Evolutionary conservation across 2,329 filamentous ascomycete genomes (phyloP).

Genomic region (Tolypocladium pustulatum): DNA sequence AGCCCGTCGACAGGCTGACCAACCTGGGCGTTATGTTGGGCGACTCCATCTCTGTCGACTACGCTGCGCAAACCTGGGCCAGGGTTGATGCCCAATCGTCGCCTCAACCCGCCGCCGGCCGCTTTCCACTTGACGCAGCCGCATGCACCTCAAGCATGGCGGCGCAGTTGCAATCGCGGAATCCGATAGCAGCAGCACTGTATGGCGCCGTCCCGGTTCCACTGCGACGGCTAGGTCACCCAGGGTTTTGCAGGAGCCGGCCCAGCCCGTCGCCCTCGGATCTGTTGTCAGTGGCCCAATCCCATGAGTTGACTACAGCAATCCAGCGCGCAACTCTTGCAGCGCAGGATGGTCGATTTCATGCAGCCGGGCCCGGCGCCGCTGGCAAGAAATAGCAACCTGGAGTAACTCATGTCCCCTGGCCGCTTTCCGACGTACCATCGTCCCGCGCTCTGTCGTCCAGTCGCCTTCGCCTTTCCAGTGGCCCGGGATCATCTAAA

Average conservation of each 20-base stretch:
- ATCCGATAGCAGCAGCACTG: constrained; percentile 4
- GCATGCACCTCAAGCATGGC: constrained; percentile 26
- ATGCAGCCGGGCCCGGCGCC: not conserved
- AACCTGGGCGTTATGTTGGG: not conserved
- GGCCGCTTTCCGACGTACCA: not conserved
- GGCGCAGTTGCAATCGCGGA: constrained; percentile 25
- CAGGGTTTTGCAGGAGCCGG: not conserved
- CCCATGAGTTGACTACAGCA: not conserved
- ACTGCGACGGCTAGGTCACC: constrained; percentile 2
- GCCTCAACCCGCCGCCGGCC: constrained; percentile 10
- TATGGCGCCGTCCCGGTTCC: not conserved
- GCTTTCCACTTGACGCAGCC: constrained; percentile 20
- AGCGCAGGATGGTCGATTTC: not conserved
- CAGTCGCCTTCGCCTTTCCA: not conserved
- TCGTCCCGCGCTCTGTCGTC: not conserved
- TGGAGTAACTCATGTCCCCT: not conserved
- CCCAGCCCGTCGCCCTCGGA: not conserved
- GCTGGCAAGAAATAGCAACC: not conserved
- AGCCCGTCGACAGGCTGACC: not conserved
- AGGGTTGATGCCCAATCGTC: constrained; percentile 26
- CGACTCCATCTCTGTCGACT: not conserved
- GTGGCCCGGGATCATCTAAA: not conserved
- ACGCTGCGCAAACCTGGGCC: constrained; percentile 1
- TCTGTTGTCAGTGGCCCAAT: not conserved
- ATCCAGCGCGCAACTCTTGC: not conserved